phyloP scores from a whole-genome alignment of 805 yeast genomes.

The Nakazawaea anatomiae region DNA sequence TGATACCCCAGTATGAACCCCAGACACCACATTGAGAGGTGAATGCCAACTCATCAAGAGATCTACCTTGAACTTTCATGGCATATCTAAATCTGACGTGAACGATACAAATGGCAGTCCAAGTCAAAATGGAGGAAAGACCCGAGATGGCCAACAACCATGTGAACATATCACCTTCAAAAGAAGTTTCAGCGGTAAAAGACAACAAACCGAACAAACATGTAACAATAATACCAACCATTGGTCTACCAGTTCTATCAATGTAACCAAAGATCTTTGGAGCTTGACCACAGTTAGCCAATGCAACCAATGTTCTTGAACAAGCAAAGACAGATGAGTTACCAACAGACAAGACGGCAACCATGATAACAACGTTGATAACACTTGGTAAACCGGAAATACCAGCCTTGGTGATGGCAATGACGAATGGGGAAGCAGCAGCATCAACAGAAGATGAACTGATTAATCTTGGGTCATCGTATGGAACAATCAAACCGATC shows the following conservation, averaged over 20 bases:
- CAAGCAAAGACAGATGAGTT: slow-evolving; percentile 69
- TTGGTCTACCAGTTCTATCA: slow-evolving; percentile 75
- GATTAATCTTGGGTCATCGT: slow-evolving; percentile 40
- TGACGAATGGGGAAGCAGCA: slow-evolving; percentile 70
- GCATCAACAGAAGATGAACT: slow-evolving; percentile 45
- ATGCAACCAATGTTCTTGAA: slow-evolving; percentile 61
- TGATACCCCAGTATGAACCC: slow-evolving; percentile 62
- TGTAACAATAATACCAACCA: slow-evolving; percentile 56
- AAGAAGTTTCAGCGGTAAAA: slow-evolving; percentile 55
- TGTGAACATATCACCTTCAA: slow-evolving; percentile 53
- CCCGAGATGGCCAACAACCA: slow-evolving; percentile 78
- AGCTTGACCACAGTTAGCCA: slow-evolving; percentile 67
- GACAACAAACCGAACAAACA: slow-evolving; percentile 52
- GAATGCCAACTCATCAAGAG: slow-evolving; percentile 62
- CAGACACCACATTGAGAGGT: slow-evolving; percentile 59
- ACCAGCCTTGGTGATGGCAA: slow-evolving; percentile 60
- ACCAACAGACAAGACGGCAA: slow-evolving; percentile 72
- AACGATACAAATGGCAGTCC: slow-evolving; percentile 69
- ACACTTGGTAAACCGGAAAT: slow-evolving; percentile 63
- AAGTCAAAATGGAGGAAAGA: slow-evolving; percentile 68
- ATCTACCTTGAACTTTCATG: slow-evolving; percentile 58
- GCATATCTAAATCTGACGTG: slow-evolving; percentile 71
- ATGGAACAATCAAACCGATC: slow-evolving; percentile 59
- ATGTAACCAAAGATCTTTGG: slow-evolving; percentile 61
- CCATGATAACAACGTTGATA: slow-evolving; percentile 67